Evolutionary conservation across 2,329 filamentous ascomycete genomes (phyloP).

Genomic region (Beauveria pseudobassiana): DNA sequence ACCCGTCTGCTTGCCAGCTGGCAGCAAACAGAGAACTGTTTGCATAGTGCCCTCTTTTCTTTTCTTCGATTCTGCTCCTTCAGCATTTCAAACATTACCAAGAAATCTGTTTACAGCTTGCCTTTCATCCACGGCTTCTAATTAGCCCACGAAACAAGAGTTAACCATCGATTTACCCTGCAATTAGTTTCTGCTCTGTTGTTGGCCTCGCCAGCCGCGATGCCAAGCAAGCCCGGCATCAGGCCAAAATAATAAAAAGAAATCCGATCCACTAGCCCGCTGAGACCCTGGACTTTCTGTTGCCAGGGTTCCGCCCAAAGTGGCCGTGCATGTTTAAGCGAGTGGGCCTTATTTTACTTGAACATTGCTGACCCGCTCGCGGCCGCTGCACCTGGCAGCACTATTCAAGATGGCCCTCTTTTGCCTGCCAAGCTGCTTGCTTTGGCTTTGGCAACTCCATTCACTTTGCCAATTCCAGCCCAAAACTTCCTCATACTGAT

Average conservation of each 20-base stretch:
- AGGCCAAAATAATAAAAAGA: neutral
- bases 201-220: neutral
- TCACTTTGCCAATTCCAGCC: neutral
- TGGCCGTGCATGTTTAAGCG: constrained; percentile 25
- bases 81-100: no score
- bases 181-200: neutral
- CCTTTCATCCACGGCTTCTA: no score
- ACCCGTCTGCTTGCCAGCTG: neutral
- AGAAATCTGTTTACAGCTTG: no score
- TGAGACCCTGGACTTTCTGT: constrained; percentile 7
- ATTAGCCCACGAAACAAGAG: no score
- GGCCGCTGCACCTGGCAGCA: neutral
- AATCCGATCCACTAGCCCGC: neutral
- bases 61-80: no score
- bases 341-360: constrained; percentile 20
- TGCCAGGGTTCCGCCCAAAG: constrained; percentile 7
- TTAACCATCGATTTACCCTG: no score
- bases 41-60: no score
- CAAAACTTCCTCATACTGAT: neutral
- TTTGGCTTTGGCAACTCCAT: no score
- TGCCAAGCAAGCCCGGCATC: constrained; percentile 2
- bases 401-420: neutral
- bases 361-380: constrained; percentile 20
- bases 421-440: neutral
- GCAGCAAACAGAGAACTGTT: neutral